phyloP scores from a whole-genome alignment of 305 asterid genomes.

The Caryopteris hybrid region DNA sequence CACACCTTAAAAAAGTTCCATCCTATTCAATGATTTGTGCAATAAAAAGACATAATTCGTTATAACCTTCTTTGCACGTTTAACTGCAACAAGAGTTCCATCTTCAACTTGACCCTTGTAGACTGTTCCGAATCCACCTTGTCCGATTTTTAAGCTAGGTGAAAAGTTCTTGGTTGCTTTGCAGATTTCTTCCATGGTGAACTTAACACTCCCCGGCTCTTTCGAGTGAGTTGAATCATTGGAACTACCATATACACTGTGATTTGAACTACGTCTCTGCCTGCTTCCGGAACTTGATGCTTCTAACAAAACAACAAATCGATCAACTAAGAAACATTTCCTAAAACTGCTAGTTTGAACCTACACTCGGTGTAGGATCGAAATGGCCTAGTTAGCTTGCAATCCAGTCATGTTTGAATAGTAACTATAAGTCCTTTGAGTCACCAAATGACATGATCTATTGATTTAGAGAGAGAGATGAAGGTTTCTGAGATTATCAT shows the following conservation, averaged over 20 bases:
- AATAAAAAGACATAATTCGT: not conserved
- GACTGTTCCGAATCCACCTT: conserved; percentile 95
- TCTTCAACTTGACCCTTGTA: conserved; percentile 64
- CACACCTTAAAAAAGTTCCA: not conserved
- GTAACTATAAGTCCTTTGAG: not conserved
- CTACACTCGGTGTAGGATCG: no score
- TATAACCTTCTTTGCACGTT: conserved; percentile 64
- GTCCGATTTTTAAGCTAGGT: conserved; percentile 74
- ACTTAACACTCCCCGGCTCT: conserved; percentile 50
- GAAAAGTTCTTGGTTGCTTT: conserved; percentile 77
- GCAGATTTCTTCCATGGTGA: conserved; percentile 62
- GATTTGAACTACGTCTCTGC: conserved; percentile 38
- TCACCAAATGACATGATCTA: not conserved
- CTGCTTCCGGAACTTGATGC: conserved; percentile 47
- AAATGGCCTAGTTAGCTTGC: not conserved
- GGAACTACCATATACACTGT: conserved; percentile 45
- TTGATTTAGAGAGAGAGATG: no score
- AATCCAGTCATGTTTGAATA: not conserved
- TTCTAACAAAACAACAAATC: conserved; percentile 29
- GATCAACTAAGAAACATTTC: no score
- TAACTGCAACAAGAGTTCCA: conserved; percentile 77
- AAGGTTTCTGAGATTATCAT: not conserved
- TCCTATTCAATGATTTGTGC: not conserved
- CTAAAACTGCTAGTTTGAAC: no score
- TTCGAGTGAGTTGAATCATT: conserved; percentile 38